Evolutionary conservation across 2,329 filamentous ascomycete genomes (phyloP).

Genomic region (Pseudogymnoascus destructans): DNA sequence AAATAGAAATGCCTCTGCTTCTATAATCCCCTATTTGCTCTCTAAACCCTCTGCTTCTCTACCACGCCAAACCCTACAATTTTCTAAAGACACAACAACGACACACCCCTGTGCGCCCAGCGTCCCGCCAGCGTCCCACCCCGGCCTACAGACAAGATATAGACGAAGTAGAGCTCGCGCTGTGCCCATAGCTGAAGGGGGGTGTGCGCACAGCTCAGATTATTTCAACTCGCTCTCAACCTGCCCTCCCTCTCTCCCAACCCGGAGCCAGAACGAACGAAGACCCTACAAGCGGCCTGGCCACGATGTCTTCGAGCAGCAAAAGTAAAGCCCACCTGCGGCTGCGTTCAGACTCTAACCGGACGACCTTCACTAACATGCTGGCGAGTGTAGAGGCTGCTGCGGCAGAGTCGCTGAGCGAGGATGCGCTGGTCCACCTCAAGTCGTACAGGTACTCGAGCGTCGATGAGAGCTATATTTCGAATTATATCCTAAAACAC

Average conservation of each 20-base stretch:
- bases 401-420: constrained; percentile 62
- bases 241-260: neutral
- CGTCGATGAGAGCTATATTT: constrained; percentile 90
- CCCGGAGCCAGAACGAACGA: neutral
- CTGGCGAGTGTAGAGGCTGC: constrained; percentile 33
- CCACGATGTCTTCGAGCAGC: constrained; percentile 28
- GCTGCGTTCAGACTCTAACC: constrained; percentile 2
- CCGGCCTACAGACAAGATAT: neutral
- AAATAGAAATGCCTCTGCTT: neutral
- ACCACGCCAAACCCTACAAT: neutral
- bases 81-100: neutral
- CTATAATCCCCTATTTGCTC: neutral
- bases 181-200: neutral
- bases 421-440: constrained; percentile 81
- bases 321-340: constrained; percentile 24
- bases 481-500: constrained; percentile 83
- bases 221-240: neutral
- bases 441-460: constrained; percentile 95
- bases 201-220: neutral
- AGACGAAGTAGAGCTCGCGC: neutral
- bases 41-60: neutral
- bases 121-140: neutral
- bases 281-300: constrained; percentile 3
- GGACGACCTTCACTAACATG: constrained; percentile 7
- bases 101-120: neutral